Evolutionary conservation across 768 basidiomycete genomes (phyloP), one percentile per base, ranked within the genome.

Genomic region (Hortiboletus campestris): DNA sequence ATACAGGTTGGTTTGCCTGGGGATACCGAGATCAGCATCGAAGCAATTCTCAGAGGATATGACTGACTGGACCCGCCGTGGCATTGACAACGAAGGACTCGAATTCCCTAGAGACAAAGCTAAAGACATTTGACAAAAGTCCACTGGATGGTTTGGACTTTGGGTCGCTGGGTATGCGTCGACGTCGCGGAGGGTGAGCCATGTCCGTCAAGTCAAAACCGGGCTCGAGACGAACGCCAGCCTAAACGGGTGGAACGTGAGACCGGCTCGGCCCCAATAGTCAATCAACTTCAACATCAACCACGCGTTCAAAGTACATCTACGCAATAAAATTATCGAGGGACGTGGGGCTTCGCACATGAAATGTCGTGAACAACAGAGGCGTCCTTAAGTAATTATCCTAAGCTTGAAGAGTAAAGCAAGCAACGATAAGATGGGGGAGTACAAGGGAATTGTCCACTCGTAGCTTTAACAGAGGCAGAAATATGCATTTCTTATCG

Each of bases 41-140:
- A 48, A n/a, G 17, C 36, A 36, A 17, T n/a, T 6, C 17, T 14
- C 31, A 47, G 3, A 19, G 22, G 25, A 40, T 5, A 13, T 28
- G 45, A 64, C 66, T 60, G 62, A 65, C 62, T 57, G 55, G 46
- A 25, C 51, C 55, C 10, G 58, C 85, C 10, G 85, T 82, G 46
- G 89, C 89, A 62, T 75, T 85, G 19, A 79, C 71, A 25, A 91
- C 78, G 67, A 92, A 91, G 12, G 84, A 83, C 44, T 83, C 83
- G 36, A 91, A 65, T 67, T 92, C 89, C 47, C 82, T 77, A 12
- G 88, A 82, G 6, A 92, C 81, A 66, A 84, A 89, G 67, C 73
- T 79, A 59, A 90, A 77, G 6, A 91, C 85, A 58, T 82, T 83
- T 1, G 84, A 82, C 20, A 89, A 61, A 3, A 87, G 62, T 40